Conservation (phyloP, 495 filamentous ascomycete species). For the Aspergillus coremiiformis region DNA sequence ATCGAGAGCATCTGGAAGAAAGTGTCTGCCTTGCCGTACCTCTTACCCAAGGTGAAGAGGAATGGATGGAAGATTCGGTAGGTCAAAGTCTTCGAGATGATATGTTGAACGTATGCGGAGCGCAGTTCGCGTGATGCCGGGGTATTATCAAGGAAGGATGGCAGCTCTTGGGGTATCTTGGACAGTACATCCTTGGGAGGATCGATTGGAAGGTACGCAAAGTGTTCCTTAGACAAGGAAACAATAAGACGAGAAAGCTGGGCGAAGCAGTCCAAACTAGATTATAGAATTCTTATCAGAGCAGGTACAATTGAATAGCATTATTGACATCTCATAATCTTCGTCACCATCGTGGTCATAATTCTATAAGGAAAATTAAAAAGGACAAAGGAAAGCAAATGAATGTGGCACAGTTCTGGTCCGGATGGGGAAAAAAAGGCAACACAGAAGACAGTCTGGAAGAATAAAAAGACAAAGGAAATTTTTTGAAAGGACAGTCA, state of each 20-base stretch:
- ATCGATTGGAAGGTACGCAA: conserved; percentile 49
- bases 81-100: conserved; percentile 51
- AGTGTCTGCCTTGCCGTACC: conserved; percentile 55
- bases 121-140: conserved; percentile 48
- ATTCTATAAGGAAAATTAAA: conserved; percentile 25
- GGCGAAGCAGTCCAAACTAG: conserved; percentile 52
- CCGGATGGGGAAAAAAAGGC: conserved; percentile 5
- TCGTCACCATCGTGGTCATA: conserved; percentile 18
- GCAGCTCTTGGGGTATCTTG: conserved; percentile 48
- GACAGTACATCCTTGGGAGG: conserved; percentile 46
- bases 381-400: conserved; percentile 14
- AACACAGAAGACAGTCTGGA: conserved; percentile 12
- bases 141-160: conserved; percentile 48
- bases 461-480: conserved; percentile 12
- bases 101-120: conserved; percentile 53
- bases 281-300: conserved; percentile 36
- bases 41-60: conserved; percentile 53
- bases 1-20: conserved; percentile 56
- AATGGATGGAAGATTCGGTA: conserved; percentile 60
- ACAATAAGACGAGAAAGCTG: conserved; percentile 51
- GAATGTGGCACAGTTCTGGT: conserved; percentile 1
- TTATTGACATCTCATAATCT: conserved; percentile 30
- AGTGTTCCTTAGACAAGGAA: conserved; percentile 51
- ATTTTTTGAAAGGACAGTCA: conserved; percentile 12
- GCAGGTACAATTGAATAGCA: conserved; percentile 31